Evolutionary conservation across 2,329 filamentous ascomycete species (phyloP).

Genomic region (Colletotrichum abscissum): DNA sequence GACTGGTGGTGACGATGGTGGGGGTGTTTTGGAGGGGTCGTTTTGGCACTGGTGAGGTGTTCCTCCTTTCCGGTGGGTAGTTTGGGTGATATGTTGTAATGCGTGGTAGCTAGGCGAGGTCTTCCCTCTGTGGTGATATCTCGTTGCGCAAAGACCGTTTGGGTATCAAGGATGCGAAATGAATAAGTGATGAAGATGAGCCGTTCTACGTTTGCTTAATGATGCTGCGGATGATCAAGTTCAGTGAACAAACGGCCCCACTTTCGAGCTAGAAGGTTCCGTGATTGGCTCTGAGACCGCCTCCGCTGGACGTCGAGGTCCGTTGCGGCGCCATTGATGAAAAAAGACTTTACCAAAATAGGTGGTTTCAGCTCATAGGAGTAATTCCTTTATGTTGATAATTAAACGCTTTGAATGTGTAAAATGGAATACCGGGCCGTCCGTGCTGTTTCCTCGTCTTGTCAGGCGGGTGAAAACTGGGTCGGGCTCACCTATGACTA

Average conservation of each 20-base stretch:
- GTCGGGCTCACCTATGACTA: too few relatives aligned
- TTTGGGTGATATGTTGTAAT: neutral
- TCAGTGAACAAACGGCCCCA: constrained; percentile 10
- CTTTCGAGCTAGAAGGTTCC: constrained; percentile 10
- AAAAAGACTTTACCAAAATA: neutral
- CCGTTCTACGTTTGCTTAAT: neutral
- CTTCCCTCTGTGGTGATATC: too few relatives aligned
- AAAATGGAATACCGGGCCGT: neutral
- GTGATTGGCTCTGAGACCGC: constrained; percentile 11
- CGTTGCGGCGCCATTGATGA: neutral
- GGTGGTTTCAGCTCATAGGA: neutral
- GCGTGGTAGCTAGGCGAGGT: too few relatives aligned
- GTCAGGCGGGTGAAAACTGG: too few relatives aligned
- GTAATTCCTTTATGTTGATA: neutral
- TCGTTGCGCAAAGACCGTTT: neutral
- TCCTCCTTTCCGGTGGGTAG: neutral
- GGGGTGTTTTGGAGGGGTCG: neutral
- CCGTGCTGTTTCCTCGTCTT: neutral
- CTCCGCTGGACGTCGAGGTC: neutral
- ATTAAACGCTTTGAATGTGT: neutral
- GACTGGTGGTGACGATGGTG: neutral
- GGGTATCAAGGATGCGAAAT: neutral
- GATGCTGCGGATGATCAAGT: neutral
- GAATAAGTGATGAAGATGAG: neutral
- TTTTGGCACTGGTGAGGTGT: neutral